Evolutionary conservation across 495 filamentous ascomycete genomes (phyloP), one percentile per base, ranked within the genome.

Genomic region (Pyrenula massariospora): DNA sequence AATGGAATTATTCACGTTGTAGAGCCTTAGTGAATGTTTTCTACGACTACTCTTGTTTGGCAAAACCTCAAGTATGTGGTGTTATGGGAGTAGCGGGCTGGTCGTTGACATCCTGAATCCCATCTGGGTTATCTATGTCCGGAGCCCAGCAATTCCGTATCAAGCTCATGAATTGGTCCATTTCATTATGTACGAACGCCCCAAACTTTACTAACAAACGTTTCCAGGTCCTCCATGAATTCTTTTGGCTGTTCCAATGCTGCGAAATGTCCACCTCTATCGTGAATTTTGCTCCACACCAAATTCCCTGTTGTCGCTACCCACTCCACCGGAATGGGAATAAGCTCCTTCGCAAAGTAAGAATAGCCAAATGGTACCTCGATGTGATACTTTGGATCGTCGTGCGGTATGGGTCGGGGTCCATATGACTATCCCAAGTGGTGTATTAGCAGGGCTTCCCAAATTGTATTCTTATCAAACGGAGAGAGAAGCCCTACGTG

Each of bases 221-320:
- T 74, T 12, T 73, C 71, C 5, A 88, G 54, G 65, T 88, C 85
- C n/a, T 68, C 58, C 42, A 82, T 68, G 51, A 87, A 65, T 23
- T 62, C 63, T 52, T 68, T 65, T 2, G 84, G 83, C 48, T 72
- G 56, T 64, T 87, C 80, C 51, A 84, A 60, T 22, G 78, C 79
- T 1, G 82, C 80, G 60, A 86, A 86, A 67, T 86, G 84, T 0
- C 84, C 83, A 8, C 21, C 85, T 83, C 72, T 76, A 49, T 15
- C 31, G 8, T 15, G 31, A 5, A 8, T 5, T 42, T 42, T 8
- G 31, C 31, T 15, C 5, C 31, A 42, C 8, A 71, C 66, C 52
- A 81, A 49, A 56, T 75, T 71, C 10, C 63, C 63, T n/a, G 71
- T 62, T 36, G 60, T 64, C 59, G 65, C 68, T 2, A 70, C 72